Conservation (phyloP, 108 stramenopile species). For the Nitzschia inconspicua region DNA sequence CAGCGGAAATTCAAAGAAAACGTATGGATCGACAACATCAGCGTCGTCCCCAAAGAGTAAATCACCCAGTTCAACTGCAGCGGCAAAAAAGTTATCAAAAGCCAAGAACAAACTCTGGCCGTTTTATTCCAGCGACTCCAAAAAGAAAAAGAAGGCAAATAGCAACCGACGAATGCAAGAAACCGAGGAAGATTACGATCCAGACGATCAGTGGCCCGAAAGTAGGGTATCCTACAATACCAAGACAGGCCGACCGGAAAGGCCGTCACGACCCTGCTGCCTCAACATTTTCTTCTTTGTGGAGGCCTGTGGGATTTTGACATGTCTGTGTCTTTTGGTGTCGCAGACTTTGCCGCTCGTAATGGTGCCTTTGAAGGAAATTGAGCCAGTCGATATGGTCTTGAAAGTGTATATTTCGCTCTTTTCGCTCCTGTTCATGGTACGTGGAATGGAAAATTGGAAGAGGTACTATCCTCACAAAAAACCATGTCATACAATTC, state of each 20-base stretch:
- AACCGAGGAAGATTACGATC: not conserved
- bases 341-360: conserved; percentile 46
- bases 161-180: not conserved
- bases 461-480: too few species aligned
- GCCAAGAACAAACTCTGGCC: not conserved
- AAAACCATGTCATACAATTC: too few species aligned
- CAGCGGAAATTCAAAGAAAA: not conserved
- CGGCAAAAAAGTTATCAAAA: not conserved
- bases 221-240: not conserved
- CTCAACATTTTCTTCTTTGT: conserved; percentile 34
- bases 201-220: too few species aligned
- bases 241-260: conserved; percentile 9
- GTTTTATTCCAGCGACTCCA: not conserved
- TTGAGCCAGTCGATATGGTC: conserved; percentile 18
- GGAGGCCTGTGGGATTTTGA: conserved; percentile 18
- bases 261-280: conserved; percentile 22
- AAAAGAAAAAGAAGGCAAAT: not conserved
- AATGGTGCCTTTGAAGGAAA: conserved; percentile 10
- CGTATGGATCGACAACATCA: conserved; percentile 2
- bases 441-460: too few species aligned
- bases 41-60: not conserved
- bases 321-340: conserved; percentile 20
- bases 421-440: conserved; percentile 57
- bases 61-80: not conserved
- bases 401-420: conserved; percentile 59